Conservation (phyloP, 306 rosid species). For the Vigna nakashimae region DNA sequence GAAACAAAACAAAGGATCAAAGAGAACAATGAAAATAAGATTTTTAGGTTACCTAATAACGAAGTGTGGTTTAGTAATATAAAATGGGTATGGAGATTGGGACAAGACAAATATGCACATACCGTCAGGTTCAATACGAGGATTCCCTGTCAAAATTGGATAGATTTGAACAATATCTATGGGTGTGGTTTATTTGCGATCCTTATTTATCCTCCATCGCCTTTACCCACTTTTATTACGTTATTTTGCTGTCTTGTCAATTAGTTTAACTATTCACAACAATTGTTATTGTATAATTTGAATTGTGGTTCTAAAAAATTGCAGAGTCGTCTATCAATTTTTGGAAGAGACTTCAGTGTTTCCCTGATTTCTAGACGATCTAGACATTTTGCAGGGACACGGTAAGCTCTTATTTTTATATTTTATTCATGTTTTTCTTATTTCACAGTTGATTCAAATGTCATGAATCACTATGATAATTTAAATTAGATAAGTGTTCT, state of each 20-base stretch:
- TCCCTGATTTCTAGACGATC: conserved; percentile 92
- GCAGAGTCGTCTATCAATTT: conserved; percentile 86
- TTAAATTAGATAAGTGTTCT: conserved; percentile 17
- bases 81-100: too few species aligned
- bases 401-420: conserved; percentile 56
- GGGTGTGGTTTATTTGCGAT: too few species aligned
- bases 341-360: conserved; percentile 90
- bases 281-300: conserved; percentile 19
- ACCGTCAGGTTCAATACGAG: too few species aligned
- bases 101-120: too few species aligned
- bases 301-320: conserved; percentile 36
- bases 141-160: too few species aligned
- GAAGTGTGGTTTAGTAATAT: too few species aligned
- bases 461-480: conserved; percentile 11
- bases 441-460: conserved; percentile 29
- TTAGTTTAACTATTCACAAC: conserved; percentile 18
- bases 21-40: too few species aligned
- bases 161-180: too few species aligned
- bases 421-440: conserved; percentile 27
- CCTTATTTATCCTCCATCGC: neutral
- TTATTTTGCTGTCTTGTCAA: conserved; percentile 34
- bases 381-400: conserved; percentile 98
- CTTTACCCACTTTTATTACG: neutral
- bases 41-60: too few species aligned
- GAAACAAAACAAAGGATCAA: too few species aligned